Percentiles rank a stretch among this genome's conserved stretches.
phyloP scores from a whole-genome alignment of 768 basidiomycete species.

The Naematelia aurantialba region DNA sequence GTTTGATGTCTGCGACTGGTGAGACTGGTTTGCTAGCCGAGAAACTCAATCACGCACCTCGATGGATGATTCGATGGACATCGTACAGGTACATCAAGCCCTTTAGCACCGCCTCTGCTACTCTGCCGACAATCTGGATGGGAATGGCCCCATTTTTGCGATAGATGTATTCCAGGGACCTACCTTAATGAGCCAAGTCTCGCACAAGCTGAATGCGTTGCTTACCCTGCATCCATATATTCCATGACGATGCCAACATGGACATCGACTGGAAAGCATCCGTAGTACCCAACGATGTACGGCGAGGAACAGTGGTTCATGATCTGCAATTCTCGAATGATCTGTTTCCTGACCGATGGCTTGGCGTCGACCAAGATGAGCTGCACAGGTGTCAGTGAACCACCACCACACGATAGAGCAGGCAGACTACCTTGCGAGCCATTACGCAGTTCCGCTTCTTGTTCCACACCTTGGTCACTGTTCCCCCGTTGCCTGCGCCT shows the following conservation, averaged over 20 bases:
- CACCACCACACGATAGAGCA: too few species aligned
- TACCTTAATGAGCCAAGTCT: slow-evolving; percentile 13
- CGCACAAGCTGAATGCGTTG: neutral
- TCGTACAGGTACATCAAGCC: slow-evolving; percentile 97
- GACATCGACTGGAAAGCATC: slow-evolving; percentile 92
- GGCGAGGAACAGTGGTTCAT: slow-evolving; percentile 95
- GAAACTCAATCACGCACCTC: too few species aligned
- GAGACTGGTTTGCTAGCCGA: too few species aligned
- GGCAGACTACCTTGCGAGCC: slow-evolving; percentile 83
- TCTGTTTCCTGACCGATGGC: slow-evolving; percentile 93
- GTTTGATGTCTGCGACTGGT: slow-evolving; percentile 93
- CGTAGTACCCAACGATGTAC: slow-evolving; percentile 95
- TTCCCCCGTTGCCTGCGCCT: slow-evolving; percentile 94
- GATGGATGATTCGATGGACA: slow-evolving; percentile 81
- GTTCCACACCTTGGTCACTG: slow-evolving; percentile 94
- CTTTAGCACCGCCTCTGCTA: slow-evolving; percentile 90
- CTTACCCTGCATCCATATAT: slow-evolving; percentile 54
- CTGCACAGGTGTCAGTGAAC: slow-evolving; percentile 18
- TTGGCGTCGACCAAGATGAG: slow-evolving; percentile 57
- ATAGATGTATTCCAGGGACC: slow-evolving; percentile 90
- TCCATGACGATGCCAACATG: slow-evolving; percentile 99
- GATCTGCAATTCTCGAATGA: slow-evolving; percentile 94
- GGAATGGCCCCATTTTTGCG: slow-evolving; percentile 91
- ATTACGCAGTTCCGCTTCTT: slow-evolving; percentile 83
- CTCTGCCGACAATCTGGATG: slow-evolving; percentile 85